phyloP scores from a whole-genome alignment of 805 yeast genomes.

The Metschnikowia matae region DNA sequence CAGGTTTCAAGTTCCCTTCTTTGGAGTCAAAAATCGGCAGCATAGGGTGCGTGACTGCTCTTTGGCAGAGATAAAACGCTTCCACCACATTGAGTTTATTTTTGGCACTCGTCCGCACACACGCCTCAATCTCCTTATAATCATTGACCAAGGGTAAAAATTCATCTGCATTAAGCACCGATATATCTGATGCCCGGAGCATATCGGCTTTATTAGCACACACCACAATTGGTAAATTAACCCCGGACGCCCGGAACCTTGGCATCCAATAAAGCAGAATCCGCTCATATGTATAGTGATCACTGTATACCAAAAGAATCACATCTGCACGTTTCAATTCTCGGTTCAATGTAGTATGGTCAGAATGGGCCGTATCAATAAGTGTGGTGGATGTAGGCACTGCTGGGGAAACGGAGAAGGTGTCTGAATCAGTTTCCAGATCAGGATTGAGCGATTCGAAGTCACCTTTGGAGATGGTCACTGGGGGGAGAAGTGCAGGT shows the following conservation, averaged over 20 bases:
- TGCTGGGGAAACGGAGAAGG: constrained; percentile 20
- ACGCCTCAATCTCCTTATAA: constrained; percentile 90
- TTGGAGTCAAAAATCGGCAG: constrained; percentile 93
- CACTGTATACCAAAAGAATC: constrained; percentile 90
- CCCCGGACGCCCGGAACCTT: constrained; percentile 86
- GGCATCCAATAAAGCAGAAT: constrained; percentile 94
- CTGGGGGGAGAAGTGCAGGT: constrained; percentile 76
- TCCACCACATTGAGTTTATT: constrained; percentile 83
- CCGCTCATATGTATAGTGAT: constrained; percentile 91
- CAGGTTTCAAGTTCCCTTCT: constrained; percentile 74
- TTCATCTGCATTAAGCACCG: constrained; percentile 58
- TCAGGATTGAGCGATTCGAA: constrained; percentile 41
- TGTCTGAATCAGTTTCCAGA: constrained; percentile 6
- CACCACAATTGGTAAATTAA: constrained; percentile 86
- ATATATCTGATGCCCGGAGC: constrained; percentile 37
- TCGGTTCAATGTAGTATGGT: constrained; percentile 53
- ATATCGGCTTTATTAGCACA: constrained; percentile 78
- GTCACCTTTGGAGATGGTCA: constrained; percentile 67
- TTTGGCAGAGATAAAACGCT: constrained; percentile 86
- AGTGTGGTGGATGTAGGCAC: constrained; percentile 56
- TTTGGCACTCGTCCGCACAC: constrained; percentile 84
- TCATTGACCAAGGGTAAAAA: constrained; percentile 82
- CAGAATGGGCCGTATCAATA: constrained; percentile 76
- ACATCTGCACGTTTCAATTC: constrained; percentile 86
- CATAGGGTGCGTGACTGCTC: constrained; percentile 90